A percentile compares a stretch with the other conserved stretches of the same genome.
Conservation (phyloP, 306 rosid species). For the Pterocarpus santalinus region DNA sequence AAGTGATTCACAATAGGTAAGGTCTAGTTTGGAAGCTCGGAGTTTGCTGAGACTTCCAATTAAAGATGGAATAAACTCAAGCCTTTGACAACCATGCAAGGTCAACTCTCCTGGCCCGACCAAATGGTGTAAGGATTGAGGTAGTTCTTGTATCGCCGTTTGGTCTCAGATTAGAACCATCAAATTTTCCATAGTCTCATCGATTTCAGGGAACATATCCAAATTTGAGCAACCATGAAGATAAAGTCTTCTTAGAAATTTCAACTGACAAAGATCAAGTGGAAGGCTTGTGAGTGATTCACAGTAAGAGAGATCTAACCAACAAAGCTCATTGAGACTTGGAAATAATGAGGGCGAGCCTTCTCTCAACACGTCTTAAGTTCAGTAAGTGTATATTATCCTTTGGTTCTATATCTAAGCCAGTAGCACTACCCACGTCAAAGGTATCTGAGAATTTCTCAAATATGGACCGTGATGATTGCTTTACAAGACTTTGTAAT, state of each 20-base stretch:
- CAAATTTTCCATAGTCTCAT: conserved; percentile 32
- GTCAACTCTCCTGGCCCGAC: conserved; percentile 37
- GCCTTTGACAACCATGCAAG: not conserved
- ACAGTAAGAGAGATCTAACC: conserved; percentile 41
- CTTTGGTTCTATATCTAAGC: not conserved
- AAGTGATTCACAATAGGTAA: conserved; percentile 36
- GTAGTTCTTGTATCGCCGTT: conserved; percentile 36
- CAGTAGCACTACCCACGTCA: not conserved
- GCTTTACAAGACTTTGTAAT: too few species aligned
- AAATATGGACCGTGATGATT: not conserved
- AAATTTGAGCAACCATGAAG: conserved; percentile 32
- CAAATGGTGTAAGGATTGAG: conserved; percentile 20
- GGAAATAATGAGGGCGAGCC: not conserved
- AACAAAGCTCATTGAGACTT: conserved; percentile 7
- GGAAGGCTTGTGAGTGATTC: conserved; percentile 38
- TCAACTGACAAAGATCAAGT: conserved; percentile 1
- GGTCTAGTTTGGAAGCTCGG: not conserved
- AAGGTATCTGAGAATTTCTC: conserved; percentile 18
- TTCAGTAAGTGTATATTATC: conserved; percentile 25
- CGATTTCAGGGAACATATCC: conserved; percentile 13
- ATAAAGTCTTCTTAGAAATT: conserved; percentile 13
- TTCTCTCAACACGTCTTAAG: conserved; percentile 9
- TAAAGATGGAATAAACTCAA: conserved; percentile 39
- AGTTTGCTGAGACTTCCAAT: conserved; percentile 43
- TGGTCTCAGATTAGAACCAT: not conserved